Conservation (phyloP, 139 green algal genomes). For the Tetraselmis chui region DNA sequence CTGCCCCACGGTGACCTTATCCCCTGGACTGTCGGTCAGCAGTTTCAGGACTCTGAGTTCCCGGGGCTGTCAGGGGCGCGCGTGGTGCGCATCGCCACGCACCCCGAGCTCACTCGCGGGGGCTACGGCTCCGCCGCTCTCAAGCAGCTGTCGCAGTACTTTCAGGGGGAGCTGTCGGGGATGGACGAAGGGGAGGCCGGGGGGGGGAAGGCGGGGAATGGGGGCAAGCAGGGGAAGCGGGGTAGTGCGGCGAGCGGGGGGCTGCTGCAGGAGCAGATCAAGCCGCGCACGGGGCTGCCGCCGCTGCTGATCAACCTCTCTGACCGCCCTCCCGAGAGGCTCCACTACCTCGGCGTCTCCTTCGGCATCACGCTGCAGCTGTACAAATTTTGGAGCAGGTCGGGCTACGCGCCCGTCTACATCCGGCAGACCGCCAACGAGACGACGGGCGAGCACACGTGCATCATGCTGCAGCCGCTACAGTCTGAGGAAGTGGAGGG, state of each 20-base stretch:
- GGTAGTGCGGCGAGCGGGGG: no score
- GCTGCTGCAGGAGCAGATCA: slow-evolving; percentile 71
- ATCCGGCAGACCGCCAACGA: slow-evolving; percentile 82
- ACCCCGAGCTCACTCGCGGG: slow-evolving; percentile 78
- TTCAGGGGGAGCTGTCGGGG: slow-evolving; percentile 41
- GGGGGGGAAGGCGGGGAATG: background rate
- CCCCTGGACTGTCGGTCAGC: slow-evolving; percentile 93
- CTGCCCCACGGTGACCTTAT: slow-evolving; percentile 90
- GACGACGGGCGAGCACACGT: slow-evolving; percentile 84
- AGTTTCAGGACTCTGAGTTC: slow-evolving; percentile 94
- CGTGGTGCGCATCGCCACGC: slow-evolving; percentile 91
- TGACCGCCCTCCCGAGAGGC: slow-evolving; percentile 69
- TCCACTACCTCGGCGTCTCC: slow-evolving; percentile 92
- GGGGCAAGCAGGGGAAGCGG: slow-evolving; percentile 13
- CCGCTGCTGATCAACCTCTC: slow-evolving; percentile 76
- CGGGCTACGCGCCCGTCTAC: slow-evolving; percentile 81
- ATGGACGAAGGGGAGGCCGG: background rate
- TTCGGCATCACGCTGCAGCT: slow-evolving; percentile 89
- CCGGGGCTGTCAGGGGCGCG: slow-evolving; percentile 79
- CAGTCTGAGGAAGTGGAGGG: slow-evolving; percentile 52
- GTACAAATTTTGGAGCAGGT: slow-evolving; percentile 86
- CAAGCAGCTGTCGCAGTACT: slow-evolving; percentile 59
- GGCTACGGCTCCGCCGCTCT: slow-evolving; percentile 81
- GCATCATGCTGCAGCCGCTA: slow-evolving; percentile 80
- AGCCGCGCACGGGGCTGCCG: slow-evolving; percentile 67